phyloP scores from a whole-genome alignment of 768 basidiomycete species.

The Auricularia heimuer region DNA sequence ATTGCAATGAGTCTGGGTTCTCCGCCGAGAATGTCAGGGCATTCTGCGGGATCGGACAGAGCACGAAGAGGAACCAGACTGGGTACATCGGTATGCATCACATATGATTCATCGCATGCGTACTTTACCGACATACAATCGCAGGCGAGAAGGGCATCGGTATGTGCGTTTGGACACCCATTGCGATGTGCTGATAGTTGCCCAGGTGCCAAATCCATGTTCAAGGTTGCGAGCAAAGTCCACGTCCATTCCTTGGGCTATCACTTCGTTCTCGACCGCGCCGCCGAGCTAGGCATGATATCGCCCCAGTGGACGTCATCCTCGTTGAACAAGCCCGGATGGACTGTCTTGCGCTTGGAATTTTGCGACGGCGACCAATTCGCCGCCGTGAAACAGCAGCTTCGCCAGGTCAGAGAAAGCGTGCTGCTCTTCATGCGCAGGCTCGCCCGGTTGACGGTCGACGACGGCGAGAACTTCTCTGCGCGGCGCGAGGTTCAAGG shows the following conservation, averaged over 20 bases:
- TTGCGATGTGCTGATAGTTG: not conserved
- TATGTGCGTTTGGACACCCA: not conserved
- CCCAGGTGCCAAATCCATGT: slow-evolving; percentile 20
- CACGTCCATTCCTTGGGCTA: slow-evolving; percentile 15
- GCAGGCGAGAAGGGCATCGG: slow-evolving; percentile 22
- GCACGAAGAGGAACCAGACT: slow-evolving; percentile 14
- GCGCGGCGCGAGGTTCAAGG: not conserved
- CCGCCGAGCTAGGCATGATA: slow-evolving; percentile 17
- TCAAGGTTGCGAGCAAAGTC: slow-evolving; percentile 17
- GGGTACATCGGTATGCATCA: slow-evolving; percentile 8
- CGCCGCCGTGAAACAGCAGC: slow-evolving; percentile 10
- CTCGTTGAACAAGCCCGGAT: slow-evolving; percentile 6
- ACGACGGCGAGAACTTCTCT: not conserved
- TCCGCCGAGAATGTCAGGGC: slow-evolving; percentile 13
- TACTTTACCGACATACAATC: not conserved
- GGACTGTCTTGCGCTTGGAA: slow-evolving; percentile 16
- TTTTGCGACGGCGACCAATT: slow-evolving; percentile 7
- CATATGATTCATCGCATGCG: not conserved
- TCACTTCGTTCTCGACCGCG: slow-evolving; percentile 15
- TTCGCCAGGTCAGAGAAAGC: slow-evolving; percentile 13
- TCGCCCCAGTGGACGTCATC: slow-evolving; percentile 11
- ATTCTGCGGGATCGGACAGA: slow-evolving; percentile 17
- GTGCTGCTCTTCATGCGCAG: slow-evolving; percentile 18
- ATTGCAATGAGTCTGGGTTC: slow-evolving; percentile 19
- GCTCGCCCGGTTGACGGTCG: slow-evolving; percentile 11